Evolutionary conservation across 768 basidiomycete genomes (phyloP), one percentile per base, ranked within the genome.

Genomic region (Leucocoprinus leucothites): DNA sequence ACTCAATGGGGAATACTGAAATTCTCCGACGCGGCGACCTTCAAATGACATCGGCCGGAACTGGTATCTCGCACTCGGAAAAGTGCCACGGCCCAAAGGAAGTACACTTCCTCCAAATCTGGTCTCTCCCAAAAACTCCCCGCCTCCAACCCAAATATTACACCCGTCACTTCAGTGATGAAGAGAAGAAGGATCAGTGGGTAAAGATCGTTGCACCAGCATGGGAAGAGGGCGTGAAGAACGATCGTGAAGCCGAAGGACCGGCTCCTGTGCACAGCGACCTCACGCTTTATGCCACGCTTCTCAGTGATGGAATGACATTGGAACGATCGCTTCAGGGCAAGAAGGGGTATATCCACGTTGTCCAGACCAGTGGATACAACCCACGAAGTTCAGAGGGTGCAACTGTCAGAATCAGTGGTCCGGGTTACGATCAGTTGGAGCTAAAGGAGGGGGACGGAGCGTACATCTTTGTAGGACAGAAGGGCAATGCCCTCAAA

Each of bases 1-100:
- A 98, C 71, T 91, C 87, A 4, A 91, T 97, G 88, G 87, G 87
- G 36, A 96, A 96, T 72, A 80, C 81, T 51, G 96, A 98, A 68
- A 77, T 94, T 56, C 82, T 98, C 65, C 85, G 86, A 66, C 84
- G 93, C 14, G 96, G 96, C 1, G 89, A 93, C 62, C 62, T 98
- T 28, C 95, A 98, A 68, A 82, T 97, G 73, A 94, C 94, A 1
- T 92, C 89, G 1, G 85, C 95, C 0, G 95, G 95, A 9, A 94
- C 88, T 0, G 96, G 96, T 3, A 96, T 98, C 63, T 78, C 84
- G 0, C 95, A 98, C 69, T 87, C 86, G 26, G 79, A 82, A 65
- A 78, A 79, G 43, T 69, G 75, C 1, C 63, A 78, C 53, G 77
- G 78, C 18, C 45, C 63, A 34, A 67, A 67, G 36, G 70, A 69